Percentiles rank a stretch among this genome's conserved stretches.
Conservation (phyloP, 2,329 filamentous ascomycete genomes). For the Aureobasidium sp. region DNA sequence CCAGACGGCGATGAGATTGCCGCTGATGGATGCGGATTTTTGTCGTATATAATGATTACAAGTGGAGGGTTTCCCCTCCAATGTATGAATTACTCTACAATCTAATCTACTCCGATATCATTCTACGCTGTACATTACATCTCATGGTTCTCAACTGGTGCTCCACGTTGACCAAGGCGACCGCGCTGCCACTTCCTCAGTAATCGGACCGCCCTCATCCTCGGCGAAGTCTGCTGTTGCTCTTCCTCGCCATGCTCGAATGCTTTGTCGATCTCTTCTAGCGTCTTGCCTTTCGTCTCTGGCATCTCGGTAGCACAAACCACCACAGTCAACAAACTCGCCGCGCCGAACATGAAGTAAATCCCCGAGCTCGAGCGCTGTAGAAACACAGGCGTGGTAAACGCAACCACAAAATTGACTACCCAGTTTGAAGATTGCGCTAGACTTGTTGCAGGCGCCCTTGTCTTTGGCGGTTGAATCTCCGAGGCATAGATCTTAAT, state of each 20-base stretch:
- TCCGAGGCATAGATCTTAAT: constrained; percentile 49
- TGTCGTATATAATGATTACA: too few relatives aligned
- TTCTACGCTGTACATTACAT: too few relatives aligned
- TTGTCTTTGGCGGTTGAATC: constrained; percentile 46
- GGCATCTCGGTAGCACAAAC: constrained; percentile 13
- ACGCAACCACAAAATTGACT: constrained; percentile 26
- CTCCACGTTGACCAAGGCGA: too few relatives aligned
- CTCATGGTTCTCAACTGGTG: too few relatives aligned
- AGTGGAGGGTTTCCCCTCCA: too few relatives aligned
- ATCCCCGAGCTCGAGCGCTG: constrained; percentile 28
- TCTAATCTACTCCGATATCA: too few relatives aligned
- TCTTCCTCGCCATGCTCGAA: not conserved
- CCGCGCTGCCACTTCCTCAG: not conserved
- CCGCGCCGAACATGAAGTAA: constrained; percentile 26
- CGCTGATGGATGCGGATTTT: too few relatives aligned
- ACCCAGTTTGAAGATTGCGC: constrained; percentile 45
- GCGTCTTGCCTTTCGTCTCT: constrained; percentile 12
- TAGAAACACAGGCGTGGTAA: constrained; percentile 43
- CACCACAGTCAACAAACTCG: constrained; percentile 18
- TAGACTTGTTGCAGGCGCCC: constrained; percentile 45
- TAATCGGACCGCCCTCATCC: not conserved
- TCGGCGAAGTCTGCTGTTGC: not conserved
- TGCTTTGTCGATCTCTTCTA: constrained; percentile 13
- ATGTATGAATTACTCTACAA: too few relatives aligned
- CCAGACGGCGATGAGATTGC: too few relatives aligned